Percentiles rank a stretch among this genome's conserved stretches.
phyloP scores from a whole-genome alignment of 163 green algal species.

The Botryococcus braunii region DNA sequence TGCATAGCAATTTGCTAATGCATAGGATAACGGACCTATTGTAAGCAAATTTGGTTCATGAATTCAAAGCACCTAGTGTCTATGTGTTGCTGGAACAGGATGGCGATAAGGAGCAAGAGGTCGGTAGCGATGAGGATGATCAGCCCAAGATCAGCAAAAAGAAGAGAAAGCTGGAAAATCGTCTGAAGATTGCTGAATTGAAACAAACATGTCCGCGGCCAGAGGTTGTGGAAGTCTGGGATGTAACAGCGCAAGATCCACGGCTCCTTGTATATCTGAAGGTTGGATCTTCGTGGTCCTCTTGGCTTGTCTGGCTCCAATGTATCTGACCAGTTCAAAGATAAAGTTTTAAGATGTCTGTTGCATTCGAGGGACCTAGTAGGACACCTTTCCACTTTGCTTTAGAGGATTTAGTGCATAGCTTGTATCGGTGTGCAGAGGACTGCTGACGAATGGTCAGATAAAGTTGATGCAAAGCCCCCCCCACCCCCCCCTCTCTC shows the following conservation, averaged over 20 bases:
- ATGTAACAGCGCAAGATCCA: slow-evolving; percentile 87
- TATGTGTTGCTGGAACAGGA: neutral
- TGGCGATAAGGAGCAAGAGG: slow-evolving; percentile 11
- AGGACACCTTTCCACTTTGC: too few relatives aligned
- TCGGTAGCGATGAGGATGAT: slow-evolving; percentile 18
- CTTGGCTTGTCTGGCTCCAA: too few relatives aligned
- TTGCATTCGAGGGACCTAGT: too few relatives aligned
- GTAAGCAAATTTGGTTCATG: slow-evolving; percentile 1
- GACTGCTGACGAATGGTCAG: too few relatives aligned
- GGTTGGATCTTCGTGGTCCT: too few relatives aligned
- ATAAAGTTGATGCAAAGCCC: too few relatives aligned
- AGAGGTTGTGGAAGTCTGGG: slow-evolving; percentile 95
- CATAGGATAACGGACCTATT: neutral
- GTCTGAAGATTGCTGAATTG: slow-evolving; percentile 77
- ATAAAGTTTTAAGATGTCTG: too few relatives aligned
- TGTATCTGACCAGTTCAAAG: too few relatives aligned
- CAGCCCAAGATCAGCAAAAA: slow-evolving; percentile 47
- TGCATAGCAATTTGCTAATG: neutral
- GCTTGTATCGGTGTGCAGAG: too few relatives aligned
- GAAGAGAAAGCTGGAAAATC: slow-evolving; percentile 61
- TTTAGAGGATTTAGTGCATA: too few relatives aligned
- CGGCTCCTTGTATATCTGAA: slow-evolving; percentile 93
- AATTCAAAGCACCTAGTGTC: neutral
- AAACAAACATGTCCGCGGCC: slow-evolving; percentile 74
- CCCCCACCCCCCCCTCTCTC: too few relatives aligned